Evolutionary conservation across 2,329 filamentous ascomycete species (phyloP), one percentile per base, ranked within the genome.

Genomic region (Aquanectria penicillioides): DNA sequence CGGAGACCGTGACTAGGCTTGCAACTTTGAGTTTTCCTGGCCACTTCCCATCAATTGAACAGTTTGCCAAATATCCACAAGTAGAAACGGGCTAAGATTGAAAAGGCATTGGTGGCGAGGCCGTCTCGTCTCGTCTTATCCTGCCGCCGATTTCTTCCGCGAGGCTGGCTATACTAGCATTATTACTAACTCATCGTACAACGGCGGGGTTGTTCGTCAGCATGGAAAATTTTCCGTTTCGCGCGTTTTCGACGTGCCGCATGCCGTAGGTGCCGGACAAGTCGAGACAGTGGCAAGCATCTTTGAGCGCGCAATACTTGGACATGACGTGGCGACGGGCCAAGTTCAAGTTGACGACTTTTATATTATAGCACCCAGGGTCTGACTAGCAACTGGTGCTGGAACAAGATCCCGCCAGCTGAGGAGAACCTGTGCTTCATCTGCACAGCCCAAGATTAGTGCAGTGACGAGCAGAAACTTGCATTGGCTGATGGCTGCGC

Each of bases 201-300:
- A 86, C 68, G 90, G 84, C 28, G 91, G 91, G n/a, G 83, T 86
- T 49, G 90, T 92, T 0, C 83, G 90, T 4, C 89, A 94, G 72
- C 89, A 86, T 67, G 90, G 89, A 2, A 92, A 92, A 64, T 81
- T 90, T 47, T 86, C 82, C 6, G 90, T 90, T 72, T 84, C 83
- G n/a, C 80, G 87, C 2, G 80, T 90, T 12, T 89, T 87, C 68
- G 82, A 89, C 62, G 80, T 86, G 4, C 87, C 87, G 0, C 87
- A 90, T 65, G 81, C 85, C 57, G 81, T 85, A 1, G 82, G 83
- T 0, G 83, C 79, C 17, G 85, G 85, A 62, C 85, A 88, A 70
- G 85, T 85, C 2, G 75, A 82, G 64, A 83, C 83, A 0, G 72
- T 83, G 2, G 77, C 85, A 26, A 76, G 80, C 59, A 73, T 87